Base-by-base conservation (phyloP, 202 grass and related monocot species). In the Carex sylvatica region DNA sequence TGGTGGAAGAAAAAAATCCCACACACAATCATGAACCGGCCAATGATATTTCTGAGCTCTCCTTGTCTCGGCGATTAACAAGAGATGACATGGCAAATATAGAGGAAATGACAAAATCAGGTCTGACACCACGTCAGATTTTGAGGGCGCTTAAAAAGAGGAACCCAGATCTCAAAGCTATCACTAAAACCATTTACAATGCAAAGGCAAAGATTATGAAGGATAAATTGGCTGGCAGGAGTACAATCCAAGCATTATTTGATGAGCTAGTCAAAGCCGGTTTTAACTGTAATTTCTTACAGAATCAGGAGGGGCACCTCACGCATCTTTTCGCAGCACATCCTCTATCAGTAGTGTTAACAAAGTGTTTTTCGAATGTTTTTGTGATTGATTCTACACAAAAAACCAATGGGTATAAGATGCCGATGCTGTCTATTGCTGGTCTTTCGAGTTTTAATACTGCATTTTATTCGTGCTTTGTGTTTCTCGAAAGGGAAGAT, bases 211-310 rank as follows among this genome's bases (percentile, higher is more conserved):
- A 33, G 35, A 81, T 81, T 65, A 38, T 65, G 60, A 81, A 66
- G 22, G 61, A 81, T 44, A 81, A 81, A 47, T 81, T 81, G 13
- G 59, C 16, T 62, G 79, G 79, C 35, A 12, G 61, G 58, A 64
- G 60, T 42, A 65, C 46, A 9, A 44, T 81, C 16, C 60, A 81
- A 65, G 79, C 79, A 47, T 81, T 81, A 30, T 81, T 66, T 16
- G 79, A 81, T 28, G 79, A 81, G 60, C 40, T 81, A 9, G 16
- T 65, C 24, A 81, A 81, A 65, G 62, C 60, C 18, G 79, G 79
- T 40, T 81, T 81, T 81, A 81, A 65, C 44, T 81, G 79, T 52
- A 81, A 42, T 81, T 81, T 66, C 52, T 81, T 81, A 49, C n/a
- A 65, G 79, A 56, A 81, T 42, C 79, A 65, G 23, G 62, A 47